Base-by-base conservation (phyloP, 768 basidiomycete species). In the Baorangia bicolor region DNA sequence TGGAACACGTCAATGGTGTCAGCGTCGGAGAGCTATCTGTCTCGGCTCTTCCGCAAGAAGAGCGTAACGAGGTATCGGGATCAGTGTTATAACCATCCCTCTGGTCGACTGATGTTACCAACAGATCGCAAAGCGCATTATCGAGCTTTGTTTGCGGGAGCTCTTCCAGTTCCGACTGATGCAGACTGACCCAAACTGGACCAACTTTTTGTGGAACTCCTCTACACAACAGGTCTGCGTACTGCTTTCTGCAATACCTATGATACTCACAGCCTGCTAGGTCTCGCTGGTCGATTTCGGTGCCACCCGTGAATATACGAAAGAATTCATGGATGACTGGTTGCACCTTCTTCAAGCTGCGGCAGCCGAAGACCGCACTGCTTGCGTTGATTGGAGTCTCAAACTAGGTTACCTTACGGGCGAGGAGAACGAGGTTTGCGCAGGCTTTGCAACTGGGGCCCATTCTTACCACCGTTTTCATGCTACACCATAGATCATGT, bases 171-270 rank as follows among this genome's bases (percentile, higher is more conserved):
- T 97, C 75, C 78, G 90, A 30, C 72, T 88, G 40, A 98, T 99
- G 97, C 97, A 98, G 71, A 99, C 96, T 0, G 96, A 99, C 68
- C 97, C 97, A 4, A 98, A 99, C 64, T 98, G 92, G 91, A 90
- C 92, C 10, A 98, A 98, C 71, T 98, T 99, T 75, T 76, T 99
- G 23, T 98, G 91, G 86, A 89, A 94, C 69, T 63, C 77, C 0
- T 56, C 74, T 3, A 85, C 84, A 2, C 78, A 81, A 40, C 82
- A 86, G 78, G 90, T 87, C 20, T 25, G 68, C 38, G 40, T 18
- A n/a, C 16, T 20, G 20, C 11, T 33, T 39, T 41, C 34, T 47
- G 18, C 34, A 5, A n/a, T n/a, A 12, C 3, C 6, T 6, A 20
- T 50, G n/a, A 12, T 13, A 49, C 7, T 58, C 34, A 35, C 38